Conservation (phyloP, 768 basidiomycete genomes). For the Boletus bicolor region DNA sequence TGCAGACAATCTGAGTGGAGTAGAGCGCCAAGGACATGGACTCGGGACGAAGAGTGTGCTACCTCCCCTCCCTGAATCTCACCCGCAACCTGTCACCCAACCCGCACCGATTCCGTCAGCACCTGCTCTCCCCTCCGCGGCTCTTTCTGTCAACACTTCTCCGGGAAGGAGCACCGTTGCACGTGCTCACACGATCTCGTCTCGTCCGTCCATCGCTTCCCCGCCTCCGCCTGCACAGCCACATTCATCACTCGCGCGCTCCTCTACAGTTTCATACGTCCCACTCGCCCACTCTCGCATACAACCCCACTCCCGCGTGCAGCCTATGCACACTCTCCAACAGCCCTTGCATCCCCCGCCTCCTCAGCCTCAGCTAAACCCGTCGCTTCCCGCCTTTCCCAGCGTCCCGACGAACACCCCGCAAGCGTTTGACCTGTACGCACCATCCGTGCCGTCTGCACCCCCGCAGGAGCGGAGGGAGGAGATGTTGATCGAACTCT, state of each 20-base stretch:
- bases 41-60: neutral
- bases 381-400: constrained; percentile 58
- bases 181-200: constrained; percentile 30
- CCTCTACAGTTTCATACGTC: constrained; percentile 22
- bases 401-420: constrained; percentile 59
- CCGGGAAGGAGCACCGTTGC: constrained; percentile 17
- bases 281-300: constrained; percentile 1
- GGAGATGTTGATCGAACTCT: constrained; percentile 45
- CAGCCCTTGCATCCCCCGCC: constrained; percentile 10
- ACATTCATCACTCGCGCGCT: constrained; percentile 23
- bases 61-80: constrained; percentile 6
- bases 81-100: constrained; percentile 20
- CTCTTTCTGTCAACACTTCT: constrained; percentile 13
- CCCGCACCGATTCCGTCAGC: constrained; percentile 12
- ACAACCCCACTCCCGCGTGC: constrained; percentile 8
- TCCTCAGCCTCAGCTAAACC: constrained; percentile 19
- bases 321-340: constrained; percentile 1
- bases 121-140: constrained; percentile 18
- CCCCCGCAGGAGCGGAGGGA: constrained; percentile 63
- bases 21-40: constrained; percentile 18
- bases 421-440: constrained; percentile 50
- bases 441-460: constrained; percentile 43
- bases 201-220: constrained; percentile 16
- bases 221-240: constrained; percentile 11
- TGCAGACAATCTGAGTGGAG: constrained; percentile 1